Percentiles rank a stretch among this genome's conserved stretches.
Evolutionary conservation across 1,284 basidiomycete species (phyloP).

Genomic region (Mycosarcoma mackinlayi): DNA sequence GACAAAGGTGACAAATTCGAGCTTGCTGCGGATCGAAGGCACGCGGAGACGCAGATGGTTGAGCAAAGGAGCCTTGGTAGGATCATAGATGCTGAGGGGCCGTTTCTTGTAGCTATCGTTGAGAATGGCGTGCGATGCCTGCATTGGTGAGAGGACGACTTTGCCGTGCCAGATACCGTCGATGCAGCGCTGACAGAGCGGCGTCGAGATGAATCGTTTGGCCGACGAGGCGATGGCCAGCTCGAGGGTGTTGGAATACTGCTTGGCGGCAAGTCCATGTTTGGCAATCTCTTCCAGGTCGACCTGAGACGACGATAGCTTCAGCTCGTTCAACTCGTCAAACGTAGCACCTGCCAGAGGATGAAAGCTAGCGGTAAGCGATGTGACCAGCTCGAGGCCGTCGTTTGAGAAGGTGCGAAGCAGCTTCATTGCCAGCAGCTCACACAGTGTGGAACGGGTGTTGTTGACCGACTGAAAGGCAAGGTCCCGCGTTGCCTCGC

Average conservation of each 20-base stretch:
- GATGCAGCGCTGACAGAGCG: slow-evolving; percentile 61
- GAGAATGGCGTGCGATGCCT: slow-evolving; percentile 57
- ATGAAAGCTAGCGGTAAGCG: slow-evolving; percentile 88
- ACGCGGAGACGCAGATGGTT: slow-evolving; percentile 96
- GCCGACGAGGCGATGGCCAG: slow-evolving; percentile 60
- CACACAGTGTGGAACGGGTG: slow-evolving; percentile 83
- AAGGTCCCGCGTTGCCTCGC: slow-evolving; percentile 71
- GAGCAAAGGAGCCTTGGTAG: slow-evolving; percentile 86
- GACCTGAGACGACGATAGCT: slow-evolving; percentile 29
- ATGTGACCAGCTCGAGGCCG: slow-evolving; percentile 78
- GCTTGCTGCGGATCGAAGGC: slow-evolving; percentile 84
- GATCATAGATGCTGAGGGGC: slow-evolving; percentile 92
- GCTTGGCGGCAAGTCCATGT: slow-evolving; percentile 32
- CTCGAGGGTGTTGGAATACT: slow-evolving; percentile 57
- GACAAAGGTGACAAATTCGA: slow-evolving; percentile 83
- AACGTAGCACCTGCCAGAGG: slow-evolving; percentile 72
- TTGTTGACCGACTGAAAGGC: slow-evolving; percentile 74
- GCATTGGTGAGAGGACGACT: slow-evolving; percentile 51
- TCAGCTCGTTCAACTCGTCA: slow-evolving; percentile 34
- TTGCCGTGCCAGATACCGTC: slow-evolving; percentile 61
- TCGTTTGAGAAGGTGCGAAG: slow-evolving; percentile 72
- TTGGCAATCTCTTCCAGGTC: slow-evolving; percentile 28
- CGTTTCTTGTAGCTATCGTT: slow-evolving; percentile 88
- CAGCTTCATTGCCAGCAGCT: slow-evolving; percentile 84
- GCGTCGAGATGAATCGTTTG: slow-evolving; percentile 61